These are phyloP conservation scores for Hypoxylon perforatum DNA, from an alignment of 495 filamentous ascomycete genomes.

Conservation along the genomic window DNA sequence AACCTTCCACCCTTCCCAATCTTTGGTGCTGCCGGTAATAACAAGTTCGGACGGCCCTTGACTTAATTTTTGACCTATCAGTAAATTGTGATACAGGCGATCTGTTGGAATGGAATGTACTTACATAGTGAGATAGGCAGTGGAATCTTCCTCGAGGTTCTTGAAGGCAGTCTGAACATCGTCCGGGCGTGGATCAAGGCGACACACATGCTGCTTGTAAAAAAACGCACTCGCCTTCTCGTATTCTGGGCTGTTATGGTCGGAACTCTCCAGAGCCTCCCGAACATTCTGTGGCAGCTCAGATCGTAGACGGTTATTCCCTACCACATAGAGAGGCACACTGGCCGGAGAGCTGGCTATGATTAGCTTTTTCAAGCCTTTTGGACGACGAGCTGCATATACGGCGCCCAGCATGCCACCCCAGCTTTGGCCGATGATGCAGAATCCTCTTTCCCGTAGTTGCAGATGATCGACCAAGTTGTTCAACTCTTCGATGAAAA, in stretches of 20 bases:
- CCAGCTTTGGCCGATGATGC: too few relatives aligned
- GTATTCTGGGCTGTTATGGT: not conserved
- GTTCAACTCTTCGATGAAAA: too few relatives aligned
- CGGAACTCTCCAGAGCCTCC: not conserved
- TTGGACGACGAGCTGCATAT: not conserved
- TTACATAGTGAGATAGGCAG: conserved; percentile 58
- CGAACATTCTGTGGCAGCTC: not conserved
- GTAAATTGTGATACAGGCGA: not conserved
- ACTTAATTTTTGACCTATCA: not conserved
- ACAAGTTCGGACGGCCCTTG: conserved; percentile 45
- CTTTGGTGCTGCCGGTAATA: conserved; percentile 54
- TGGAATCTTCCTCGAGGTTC: conserved; percentile 51
- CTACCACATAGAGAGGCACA: not conserved
- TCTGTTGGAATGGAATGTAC: not conserved
- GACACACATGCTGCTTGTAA: conserved; percentile 54
- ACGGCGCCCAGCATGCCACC: not conserved
- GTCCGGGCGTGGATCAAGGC: conserved; percentile 49
- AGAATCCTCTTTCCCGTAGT: too few relatives aligned
- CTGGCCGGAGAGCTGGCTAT: conserved; percentile 19
- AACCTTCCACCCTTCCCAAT: conserved; percentile 44
- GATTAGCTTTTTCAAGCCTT: not conserved
- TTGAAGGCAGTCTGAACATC: conserved; percentile 41
- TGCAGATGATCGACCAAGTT: too few relatives aligned
- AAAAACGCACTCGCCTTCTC: not conserved
- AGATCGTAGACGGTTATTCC: not conserved